Evolutionary conservation across 768 basidiomycete species (phyloP).

Genomic region (Tricholoma hemisulphureum): DNA sequence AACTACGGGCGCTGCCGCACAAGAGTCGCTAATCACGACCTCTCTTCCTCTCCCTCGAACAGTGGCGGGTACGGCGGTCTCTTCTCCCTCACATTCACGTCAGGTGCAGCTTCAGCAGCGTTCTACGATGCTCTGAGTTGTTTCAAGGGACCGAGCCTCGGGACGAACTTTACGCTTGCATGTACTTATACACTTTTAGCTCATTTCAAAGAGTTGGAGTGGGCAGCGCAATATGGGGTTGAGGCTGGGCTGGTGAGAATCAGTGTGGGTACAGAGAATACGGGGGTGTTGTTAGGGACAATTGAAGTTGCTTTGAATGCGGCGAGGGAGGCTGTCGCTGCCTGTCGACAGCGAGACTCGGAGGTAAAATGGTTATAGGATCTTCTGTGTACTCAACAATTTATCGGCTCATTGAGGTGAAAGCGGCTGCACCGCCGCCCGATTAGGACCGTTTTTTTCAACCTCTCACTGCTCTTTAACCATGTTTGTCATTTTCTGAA

Average conservation of each 20-base stretch:
- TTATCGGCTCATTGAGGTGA: too few relatives aligned
- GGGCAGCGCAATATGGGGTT: constrained; percentile 90
- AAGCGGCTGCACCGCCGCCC: too few relatives aligned
- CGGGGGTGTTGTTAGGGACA: constrained; percentile 47
- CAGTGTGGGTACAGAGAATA: constrained; percentile 88
- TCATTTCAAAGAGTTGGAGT: constrained; percentile 85
- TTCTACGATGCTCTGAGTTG: constrained; percentile 85
- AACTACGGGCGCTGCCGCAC: constrained; percentile 73
- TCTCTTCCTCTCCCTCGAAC: too few relatives aligned
- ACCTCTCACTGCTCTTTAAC: too few relatives aligned
- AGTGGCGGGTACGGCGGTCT: constrained; percentile 84
- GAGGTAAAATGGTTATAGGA: too few relatives aligned
- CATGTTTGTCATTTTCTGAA: too few relatives aligned
- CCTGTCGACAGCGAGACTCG: too few relatives aligned
- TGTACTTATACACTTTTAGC: constrained; percentile 92
- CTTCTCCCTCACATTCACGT: constrained; percentile 84
- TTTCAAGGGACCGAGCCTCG: constrained; percentile 87
- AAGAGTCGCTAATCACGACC: constrained; percentile 30
- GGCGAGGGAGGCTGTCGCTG: too few relatives aligned
- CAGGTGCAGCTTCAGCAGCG: constrained; percentile 59
- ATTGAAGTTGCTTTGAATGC: constrained; percentile 68
- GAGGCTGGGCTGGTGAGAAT: constrained; percentile 82
- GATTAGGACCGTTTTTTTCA: too few relatives aligned
- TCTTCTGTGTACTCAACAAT: too few relatives aligned
- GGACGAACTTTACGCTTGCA: constrained; percentile 95